phyloP scores from a whole-genome alignment of 495 filamentous ascomycete species.

The Hyaloscypha bicolor region DNA sequence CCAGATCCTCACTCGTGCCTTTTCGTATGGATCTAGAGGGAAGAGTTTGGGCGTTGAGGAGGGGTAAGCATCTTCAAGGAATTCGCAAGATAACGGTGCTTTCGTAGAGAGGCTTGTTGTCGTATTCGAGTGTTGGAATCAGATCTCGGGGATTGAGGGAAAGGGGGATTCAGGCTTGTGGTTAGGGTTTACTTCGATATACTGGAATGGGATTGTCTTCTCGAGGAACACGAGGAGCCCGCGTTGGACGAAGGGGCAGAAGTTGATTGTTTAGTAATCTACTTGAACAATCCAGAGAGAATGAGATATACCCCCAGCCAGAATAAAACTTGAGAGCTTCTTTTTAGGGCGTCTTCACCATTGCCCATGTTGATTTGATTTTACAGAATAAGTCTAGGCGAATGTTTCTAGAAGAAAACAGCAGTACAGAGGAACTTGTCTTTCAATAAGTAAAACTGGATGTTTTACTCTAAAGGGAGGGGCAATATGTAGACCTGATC shows the following conservation, averaged over 20 bases:
- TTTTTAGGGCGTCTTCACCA: constrained; percentile 51
- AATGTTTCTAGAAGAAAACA: neutral
- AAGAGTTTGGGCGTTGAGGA: constrained; percentile 42
- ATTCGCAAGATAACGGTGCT: constrained; percentile 68
- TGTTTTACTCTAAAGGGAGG: neutral
- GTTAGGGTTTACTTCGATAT: constrained; percentile 72
- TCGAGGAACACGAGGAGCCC: constrained; percentile 69
- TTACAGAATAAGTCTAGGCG: neutral
- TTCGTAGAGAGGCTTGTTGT: constrained; percentile 64
- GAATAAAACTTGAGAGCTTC: constrained; percentile 62
- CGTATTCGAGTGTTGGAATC: constrained; percentile 63
- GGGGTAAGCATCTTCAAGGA: constrained; percentile 69
- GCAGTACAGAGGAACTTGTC: neutral
- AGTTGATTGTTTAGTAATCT: constrained; percentile 29
- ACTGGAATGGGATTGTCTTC: constrained; percentile 71
- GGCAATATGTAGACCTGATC: neutral
- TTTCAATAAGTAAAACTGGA: neutral
- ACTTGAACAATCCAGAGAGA: neutral
- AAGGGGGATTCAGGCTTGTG: constrained; percentile 61
- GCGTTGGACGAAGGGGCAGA: constrained; percentile 63
- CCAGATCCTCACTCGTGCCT: constrained; percentile 65
- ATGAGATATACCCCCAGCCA: constrained; percentile 60
- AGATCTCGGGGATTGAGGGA: constrained; percentile 69
- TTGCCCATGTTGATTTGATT: constrained; percentile 24
- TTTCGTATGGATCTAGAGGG: constrained; percentile 56